A percentile compares a stretch with the other conserved stretches of the same genome.
These are phyloP conservation scores for Cryptosporidium bovis DNA, from an alignment of 169 alveolate species.

Conservation along the genomic window DNA sequence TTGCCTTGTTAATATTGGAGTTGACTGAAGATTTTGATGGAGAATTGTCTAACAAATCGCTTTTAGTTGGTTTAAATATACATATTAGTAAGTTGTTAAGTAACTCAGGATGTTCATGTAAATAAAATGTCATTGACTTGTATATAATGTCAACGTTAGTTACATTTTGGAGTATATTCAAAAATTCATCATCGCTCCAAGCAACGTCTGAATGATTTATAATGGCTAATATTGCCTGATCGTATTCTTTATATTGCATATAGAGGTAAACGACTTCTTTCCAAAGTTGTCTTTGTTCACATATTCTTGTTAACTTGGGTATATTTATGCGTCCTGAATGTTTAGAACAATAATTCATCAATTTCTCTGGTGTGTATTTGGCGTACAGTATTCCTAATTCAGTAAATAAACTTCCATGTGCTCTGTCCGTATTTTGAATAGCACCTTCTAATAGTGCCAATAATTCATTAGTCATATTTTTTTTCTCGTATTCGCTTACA, in stretches of 20 bases:
- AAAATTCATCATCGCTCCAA: conserved; percentile 94
- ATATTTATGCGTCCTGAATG: conserved; percentile 88
- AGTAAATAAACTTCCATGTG: conserved; percentile 94
- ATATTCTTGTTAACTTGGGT: conserved; percentile 94
- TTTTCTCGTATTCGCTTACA: conserved; percentile 92
- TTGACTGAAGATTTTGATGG: conserved; percentile 90
- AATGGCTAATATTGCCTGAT: conserved; percentile 95
- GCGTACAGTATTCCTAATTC: conserved; percentile 99
- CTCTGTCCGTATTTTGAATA: conserved; percentile 85
- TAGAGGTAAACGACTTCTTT: conserved; percentile 96
- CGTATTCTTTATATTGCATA: conserved; percentile 95
- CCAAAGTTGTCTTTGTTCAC: conserved; percentile 91
- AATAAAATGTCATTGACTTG: conserved; percentile 97
- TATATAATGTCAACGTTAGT: conserved; percentile 95
- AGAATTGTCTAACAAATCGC: conserved; percentile 63
- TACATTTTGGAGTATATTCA: conserved; percentile 89
- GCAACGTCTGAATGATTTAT: conserved; percentile 97
- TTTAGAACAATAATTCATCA: conserved; percentile 94
- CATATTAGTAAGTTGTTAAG: conserved; percentile 88
- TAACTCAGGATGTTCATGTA: conserved; percentile 98
- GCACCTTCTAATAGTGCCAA: conserved; percentile 88
- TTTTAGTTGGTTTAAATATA: conserved; percentile 78
- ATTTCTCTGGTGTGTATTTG: conserved; percentile 96
- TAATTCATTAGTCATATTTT: conserved; percentile 91
- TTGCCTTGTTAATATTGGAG: conserved; percentile 89